These are phyloP conservation scores for Uronychia binucleata DNA, from an alignment of 73 alveolate species.

Conservation along the genomic window DNA sequence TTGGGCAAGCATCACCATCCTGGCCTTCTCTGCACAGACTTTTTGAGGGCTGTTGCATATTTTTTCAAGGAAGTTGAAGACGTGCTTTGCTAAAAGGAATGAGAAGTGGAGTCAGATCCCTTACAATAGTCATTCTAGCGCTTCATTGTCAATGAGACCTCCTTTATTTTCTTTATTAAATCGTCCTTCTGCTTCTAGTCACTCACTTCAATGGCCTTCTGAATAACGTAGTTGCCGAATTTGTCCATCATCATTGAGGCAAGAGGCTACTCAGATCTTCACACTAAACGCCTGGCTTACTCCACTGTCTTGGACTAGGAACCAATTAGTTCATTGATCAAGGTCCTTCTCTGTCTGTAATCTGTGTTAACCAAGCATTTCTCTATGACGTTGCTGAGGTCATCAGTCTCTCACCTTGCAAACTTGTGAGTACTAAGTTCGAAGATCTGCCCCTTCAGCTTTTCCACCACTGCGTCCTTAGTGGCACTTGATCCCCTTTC, in stretches of 20 bases:
- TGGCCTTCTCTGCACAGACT: constrained; percentile 22
- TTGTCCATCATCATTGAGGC: constrained; percentile 55
- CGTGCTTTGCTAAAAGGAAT: constrained; percentile 65
- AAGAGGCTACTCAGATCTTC: not conserved
- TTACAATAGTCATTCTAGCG: constrained; percentile 20
- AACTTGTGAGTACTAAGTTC: constrained; percentile 70
- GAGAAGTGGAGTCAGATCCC: not conserved
- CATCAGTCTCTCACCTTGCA: constrained; percentile 34
- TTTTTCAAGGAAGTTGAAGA: constrained; percentile 57
- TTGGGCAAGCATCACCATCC: constrained; percentile 9
- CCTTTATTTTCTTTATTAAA: constrained; percentile 56
- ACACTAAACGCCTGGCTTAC: not conserved
- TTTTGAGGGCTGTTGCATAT: not conserved
- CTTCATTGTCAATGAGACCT: constrained; percentile 36
- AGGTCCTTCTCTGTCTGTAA: constrained; percentile 29
- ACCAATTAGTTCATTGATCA: constrained; percentile 41
- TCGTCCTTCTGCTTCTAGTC: constrained; percentile 58
- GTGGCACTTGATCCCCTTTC: constrained; percentile 79
- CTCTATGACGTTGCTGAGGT: constrained; percentile 61
- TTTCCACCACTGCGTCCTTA: constrained; percentile 67
- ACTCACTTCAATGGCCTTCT: constrained; percentile 63
- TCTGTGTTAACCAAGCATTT: constrained; percentile 58
- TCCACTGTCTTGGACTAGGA: not conserved
- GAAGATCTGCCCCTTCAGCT: constrained; percentile 49
- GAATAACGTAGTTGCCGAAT: constrained; percentile 76